Percentiles rank a stretch among this genome's conserved stretches.
phyloP scores from a whole-genome alignment of 805 yeast genomes.

The Starmerella bombi region DNA sequence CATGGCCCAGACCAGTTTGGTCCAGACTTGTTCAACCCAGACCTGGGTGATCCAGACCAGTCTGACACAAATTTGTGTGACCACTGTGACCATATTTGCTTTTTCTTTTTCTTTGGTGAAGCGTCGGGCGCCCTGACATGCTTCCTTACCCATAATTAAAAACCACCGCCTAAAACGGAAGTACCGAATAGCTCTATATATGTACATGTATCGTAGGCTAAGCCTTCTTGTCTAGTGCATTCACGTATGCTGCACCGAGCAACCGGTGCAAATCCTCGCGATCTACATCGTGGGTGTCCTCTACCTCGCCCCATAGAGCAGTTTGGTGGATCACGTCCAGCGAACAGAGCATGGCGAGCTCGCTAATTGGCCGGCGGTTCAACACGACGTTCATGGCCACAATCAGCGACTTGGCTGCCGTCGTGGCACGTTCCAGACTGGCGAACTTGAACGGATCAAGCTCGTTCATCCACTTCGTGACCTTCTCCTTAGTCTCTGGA shows the following conservation, averaged over 20 bases:
- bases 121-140: too few relatives aligned
- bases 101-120: too few relatives aligned
- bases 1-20: too few relatives aligned
- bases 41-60: too few relatives aligned
- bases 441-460: slow-evolving; percentile 68
- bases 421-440: slow-evolving; percentile 79
- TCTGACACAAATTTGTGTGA: too few relatives aligned
- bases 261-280: slow-evolving; percentile 76
- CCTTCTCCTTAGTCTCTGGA: slow-evolving; percentile 46
- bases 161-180: too few relatives aligned
- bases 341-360: slow-evolving; percentile 62
- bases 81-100: too few relatives aligned
- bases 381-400: slow-evolving; percentile 58
- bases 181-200: too few relatives aligned
- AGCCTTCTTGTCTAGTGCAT: slow-evolving; percentile 6
- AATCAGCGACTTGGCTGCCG: slow-evolving; percentile 73
- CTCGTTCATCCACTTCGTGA: slow-evolving; percentile 45
- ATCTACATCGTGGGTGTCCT: slow-evolving; percentile 97
- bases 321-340: slow-evolving; percentile 79
- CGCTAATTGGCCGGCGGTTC: slow-evolving; percentile 38
- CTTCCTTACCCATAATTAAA: too few relatives aligned
- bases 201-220: too few relatives aligned
- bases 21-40: too few relatives aligned
- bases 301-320: slow-evolving; percentile 93
- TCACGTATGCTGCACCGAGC: slow-evolving; percentile 61